phyloP scores from a whole-genome alignment of 495 filamentous ascomycete species.

The Aspergillus ellipticus region DNA sequence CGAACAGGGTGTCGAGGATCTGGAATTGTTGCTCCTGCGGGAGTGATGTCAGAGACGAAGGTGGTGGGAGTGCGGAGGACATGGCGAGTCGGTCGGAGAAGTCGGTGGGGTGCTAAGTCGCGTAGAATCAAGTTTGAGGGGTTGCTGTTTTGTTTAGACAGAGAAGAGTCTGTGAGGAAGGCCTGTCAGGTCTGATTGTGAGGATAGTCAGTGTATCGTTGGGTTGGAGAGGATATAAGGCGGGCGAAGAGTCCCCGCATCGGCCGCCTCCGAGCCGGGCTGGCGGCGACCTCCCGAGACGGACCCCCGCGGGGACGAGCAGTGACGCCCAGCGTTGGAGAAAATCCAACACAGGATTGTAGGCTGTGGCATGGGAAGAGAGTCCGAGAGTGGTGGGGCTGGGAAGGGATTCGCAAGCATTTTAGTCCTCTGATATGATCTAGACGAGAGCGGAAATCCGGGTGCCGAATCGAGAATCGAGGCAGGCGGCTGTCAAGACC shows the following conservation, averaged over 20 bases:
- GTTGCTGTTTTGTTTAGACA: background rate
- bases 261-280: conserved; percentile 32
- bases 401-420: no score
- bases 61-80: conserved; percentile 45
- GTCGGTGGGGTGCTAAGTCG: background rate
- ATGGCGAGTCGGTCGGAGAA: conserved; percentile 3
- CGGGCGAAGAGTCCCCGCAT: conserved; percentile 19
- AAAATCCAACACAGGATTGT: no score
- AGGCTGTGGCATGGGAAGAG: no score
- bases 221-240: background rate
- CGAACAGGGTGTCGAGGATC: conserved; percentile 81
- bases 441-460: no score
- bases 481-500: no score
- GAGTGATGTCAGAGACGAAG: conserved; percentile 49
- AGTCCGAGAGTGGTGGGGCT: no score
- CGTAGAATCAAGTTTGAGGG: no score
- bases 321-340: no score
- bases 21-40: conserved; percentile 53
- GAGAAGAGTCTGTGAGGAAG: background rate
- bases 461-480: no score
- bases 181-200: no score
- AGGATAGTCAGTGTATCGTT: background rate
- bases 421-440: no score
- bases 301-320: background rate
- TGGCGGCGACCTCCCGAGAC: conserved; percentile 18